These are phyloP conservation scores for Phaseolus lunatus DNA, from an alignment of 306 rosid genomes.

Conservation along the genomic window DNA sequence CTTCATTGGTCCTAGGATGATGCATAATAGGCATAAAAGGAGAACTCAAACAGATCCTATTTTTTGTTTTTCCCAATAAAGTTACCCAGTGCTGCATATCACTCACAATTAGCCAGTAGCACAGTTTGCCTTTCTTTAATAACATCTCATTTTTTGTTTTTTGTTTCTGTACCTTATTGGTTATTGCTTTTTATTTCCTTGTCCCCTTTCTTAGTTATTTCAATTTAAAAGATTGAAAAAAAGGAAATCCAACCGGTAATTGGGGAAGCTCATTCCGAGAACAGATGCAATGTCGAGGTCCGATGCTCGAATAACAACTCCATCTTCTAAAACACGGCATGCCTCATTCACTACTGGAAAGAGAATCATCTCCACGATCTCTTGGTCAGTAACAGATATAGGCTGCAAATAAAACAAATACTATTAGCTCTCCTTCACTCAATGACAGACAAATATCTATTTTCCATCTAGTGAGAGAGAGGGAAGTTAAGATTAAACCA, in stretches of 20 bases:
- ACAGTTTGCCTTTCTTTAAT: background rate
- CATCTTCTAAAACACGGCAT: conserved; percentile 90
- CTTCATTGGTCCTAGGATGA: background rate
- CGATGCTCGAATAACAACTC: conserved; percentile 79
- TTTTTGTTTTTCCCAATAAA: background rate
- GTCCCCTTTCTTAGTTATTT: background rate
- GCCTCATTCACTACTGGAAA: conserved; percentile 96
- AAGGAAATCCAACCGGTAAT: conserved; percentile 62
- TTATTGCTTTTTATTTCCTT: conserved; percentile 8
- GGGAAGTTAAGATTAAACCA: conserved; percentile 21
- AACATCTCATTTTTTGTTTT: background rate
- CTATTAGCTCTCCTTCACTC: conserved; percentile 28
- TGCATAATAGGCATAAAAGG: conserved; percentile 4
- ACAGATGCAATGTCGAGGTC: conserved; percentile 93
- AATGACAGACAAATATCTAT: conserved; percentile 12
- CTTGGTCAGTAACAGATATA: conserved; percentile 78
- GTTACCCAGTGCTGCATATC: background rate
- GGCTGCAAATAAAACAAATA: conserved; percentile 63
- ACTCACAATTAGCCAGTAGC: background rate
- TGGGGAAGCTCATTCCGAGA: conserved; percentile 99
- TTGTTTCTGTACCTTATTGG: background rate
- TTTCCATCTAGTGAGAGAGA: background rate
- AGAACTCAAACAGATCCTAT: background rate
- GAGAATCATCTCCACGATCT: conserved; percentile 90
- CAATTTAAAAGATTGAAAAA: conserved; percentile 1